phyloP scores from a whole-genome alignment of 768 basidiomycete genomes.

The Pleurotus cornucopiae region DNA sequence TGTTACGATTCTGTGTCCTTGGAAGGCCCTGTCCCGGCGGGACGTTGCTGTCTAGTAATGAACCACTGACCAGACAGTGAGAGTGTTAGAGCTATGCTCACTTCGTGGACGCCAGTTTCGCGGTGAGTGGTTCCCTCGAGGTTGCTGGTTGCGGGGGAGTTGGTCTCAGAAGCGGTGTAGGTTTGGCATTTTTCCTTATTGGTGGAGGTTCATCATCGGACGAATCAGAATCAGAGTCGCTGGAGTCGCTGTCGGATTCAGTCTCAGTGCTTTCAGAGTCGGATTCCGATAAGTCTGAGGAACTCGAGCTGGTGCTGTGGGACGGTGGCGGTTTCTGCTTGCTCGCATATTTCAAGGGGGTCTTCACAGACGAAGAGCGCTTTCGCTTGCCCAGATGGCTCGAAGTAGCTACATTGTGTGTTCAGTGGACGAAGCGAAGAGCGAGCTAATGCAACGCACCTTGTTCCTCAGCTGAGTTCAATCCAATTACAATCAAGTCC shows the following conservation, averaged over 20 bases:
- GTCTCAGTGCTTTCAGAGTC: background rate
- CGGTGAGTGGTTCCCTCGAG: background rate
- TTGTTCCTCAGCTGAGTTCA: slow-evolving; percentile 12
- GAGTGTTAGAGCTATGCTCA: background rate
- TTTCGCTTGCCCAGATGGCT: background rate
- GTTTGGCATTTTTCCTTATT: background rate
- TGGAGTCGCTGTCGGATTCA: background rate
- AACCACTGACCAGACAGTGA: background rate
- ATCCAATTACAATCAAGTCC: slow-evolving; percentile 34
- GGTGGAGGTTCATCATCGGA: slow-evolving; percentile 16
- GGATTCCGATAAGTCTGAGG: background rate
- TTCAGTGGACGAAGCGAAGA: no score
- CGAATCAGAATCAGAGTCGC: slow-evolving; percentile 22
- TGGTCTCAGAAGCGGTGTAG: background rate
- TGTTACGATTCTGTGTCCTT: slow-evolving; percentile 52
- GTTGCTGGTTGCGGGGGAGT: background rate
- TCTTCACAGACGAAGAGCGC: background rate
- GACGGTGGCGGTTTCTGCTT: background rate
- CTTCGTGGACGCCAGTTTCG: background rate
- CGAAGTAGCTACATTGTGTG: background rate
- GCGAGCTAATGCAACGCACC: background rate
- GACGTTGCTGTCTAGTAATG: slow-evolving; percentile 19
- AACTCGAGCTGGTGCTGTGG: background rate
- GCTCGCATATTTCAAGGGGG: background rate
- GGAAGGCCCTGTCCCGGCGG: slow-evolving; percentile 61